Conservation (phyloP, 768 basidiomycete genomes). For the Mycena vulgaris region DNA sequence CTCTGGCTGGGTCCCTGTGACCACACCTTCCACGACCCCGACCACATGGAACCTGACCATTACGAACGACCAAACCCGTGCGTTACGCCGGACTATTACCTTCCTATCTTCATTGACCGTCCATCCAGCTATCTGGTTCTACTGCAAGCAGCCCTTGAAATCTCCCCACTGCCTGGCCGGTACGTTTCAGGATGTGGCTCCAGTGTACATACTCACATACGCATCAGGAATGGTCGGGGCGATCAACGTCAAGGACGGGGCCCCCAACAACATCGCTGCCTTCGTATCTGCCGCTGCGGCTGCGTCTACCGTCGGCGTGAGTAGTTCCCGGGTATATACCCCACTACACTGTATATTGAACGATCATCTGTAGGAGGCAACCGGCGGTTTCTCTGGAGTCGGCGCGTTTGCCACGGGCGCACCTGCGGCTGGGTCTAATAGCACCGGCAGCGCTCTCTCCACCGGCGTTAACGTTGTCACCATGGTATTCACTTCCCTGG, state of each 20-base stretch:
- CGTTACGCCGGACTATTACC: not conserved
- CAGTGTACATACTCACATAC: not conserved
- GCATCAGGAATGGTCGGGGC: constrained; percentile 17
- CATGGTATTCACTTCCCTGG: not conserved
- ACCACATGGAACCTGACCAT: constrained; percentile 22
- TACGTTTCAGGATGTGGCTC: not conserved
- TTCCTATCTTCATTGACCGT: not conserved
- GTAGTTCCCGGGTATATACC: not conserved
- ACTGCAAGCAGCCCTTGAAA: constrained; percentile 15
- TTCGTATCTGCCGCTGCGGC: not conserved
- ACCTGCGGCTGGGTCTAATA: not conserved
- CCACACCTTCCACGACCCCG: not conserved
- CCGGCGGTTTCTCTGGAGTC: constrained; percentile 7
- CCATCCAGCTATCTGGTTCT: constrained; percentile 28
- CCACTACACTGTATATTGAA: not conserved
- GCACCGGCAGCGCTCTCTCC: not conserved
- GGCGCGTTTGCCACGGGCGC: constrained; percentile 11
- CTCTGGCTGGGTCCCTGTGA: constrained; percentile 21
- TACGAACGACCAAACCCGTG: constrained; percentile 4
- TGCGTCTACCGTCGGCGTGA: constrained; percentile 8
- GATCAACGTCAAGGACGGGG: constrained; percentile 11
- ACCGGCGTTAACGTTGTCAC: not conserved
- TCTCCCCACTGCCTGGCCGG: constrained; percentile 16
- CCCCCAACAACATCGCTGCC: not conserved
- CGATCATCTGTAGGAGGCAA: not conserved